These are phyloP conservation scores for Gautieria morchelliformis DNA, from an alignment of 768 basidiomycete species.

Conservation along the genomic window DNA sequence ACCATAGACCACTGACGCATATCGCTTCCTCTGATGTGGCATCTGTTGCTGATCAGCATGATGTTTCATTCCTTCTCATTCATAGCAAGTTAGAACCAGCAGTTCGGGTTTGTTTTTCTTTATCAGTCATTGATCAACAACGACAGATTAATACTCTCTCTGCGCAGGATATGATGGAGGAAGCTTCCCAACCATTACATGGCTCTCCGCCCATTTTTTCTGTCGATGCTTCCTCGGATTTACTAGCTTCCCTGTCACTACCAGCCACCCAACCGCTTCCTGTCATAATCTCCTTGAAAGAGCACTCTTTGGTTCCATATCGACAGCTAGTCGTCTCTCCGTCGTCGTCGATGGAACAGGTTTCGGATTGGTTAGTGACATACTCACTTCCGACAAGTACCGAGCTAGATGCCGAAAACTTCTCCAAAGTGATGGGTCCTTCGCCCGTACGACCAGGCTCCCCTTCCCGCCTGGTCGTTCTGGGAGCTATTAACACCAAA, in stretches of 20 bases:
- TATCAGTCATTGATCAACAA: background rate
- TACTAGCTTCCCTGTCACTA: slow-evolving; percentile 19
- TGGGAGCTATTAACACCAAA: slow-evolving; percentile 43
- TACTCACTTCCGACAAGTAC: slow-evolving; percentile 66
- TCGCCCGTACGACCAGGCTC: slow-evolving; percentile 40
- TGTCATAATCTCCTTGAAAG: slow-evolving; percentile 60
- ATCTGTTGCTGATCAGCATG: slow-evolving; percentile 31
- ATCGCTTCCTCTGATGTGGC: slow-evolving; percentile 35
- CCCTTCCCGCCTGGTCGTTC: slow-evolving; percentile 47
- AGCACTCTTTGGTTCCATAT: slow-evolving; percentile 22
- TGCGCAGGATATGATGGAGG: slow-evolving; percentile 41
- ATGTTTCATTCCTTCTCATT: slow-evolving; percentile 54
- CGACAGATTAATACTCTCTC: background rate
- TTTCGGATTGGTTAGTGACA: slow-evolving; percentile 48
- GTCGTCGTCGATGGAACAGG: slow-evolving; percentile 18
- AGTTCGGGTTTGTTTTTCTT: slow-evolving; percentile 22
- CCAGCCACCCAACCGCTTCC: slow-evolving; percentile 31
- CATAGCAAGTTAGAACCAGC: slow-evolving; percentile 25
- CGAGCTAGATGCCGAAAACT: slow-evolving; percentile 71
- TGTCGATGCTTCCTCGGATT: slow-evolving; percentile 26
- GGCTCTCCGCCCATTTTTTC: slow-evolving; percentile 39
- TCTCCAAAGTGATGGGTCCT: slow-evolving; percentile 80
- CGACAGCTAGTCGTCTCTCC: background rate
- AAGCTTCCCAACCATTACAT: slow-evolving; percentile 42
- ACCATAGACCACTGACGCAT: slow-evolving; percentile 28